These are phyloP conservation scores for Fusarium mundagurra DNA, from an alignment of 2,329 filamentous ascomycete species.

Conservation along the genomic window DNA sequence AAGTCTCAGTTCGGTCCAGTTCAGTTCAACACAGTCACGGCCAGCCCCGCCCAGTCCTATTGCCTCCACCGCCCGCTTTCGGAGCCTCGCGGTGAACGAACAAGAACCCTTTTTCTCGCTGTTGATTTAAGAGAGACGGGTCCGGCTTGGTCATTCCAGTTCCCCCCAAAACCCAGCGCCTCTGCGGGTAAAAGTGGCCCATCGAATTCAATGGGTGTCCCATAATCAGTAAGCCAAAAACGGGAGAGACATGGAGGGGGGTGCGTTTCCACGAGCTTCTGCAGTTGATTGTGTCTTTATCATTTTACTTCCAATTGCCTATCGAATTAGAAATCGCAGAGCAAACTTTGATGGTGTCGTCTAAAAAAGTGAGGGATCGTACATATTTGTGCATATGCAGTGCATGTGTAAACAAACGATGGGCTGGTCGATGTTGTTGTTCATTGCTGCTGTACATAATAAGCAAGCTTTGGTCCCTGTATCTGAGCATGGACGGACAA, in stretches of 20 bases:
- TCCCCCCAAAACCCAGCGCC: slow-evolving; percentile 23
- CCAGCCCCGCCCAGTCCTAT: slow-evolving; percentile 6
- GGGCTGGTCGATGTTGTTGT: slow-evolving; percentile 19
- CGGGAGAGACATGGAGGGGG: slow-evolving; percentile 24
- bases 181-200: slow-evolving; percentile 44
- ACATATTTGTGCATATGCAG: slow-evolving; percentile 16
- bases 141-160: slow-evolving; percentile 38
- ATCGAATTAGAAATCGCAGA: not conserved
- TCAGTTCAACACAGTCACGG: slow-evolving; percentile 8
- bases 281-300: slow-evolving; percentile 26
- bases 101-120: slow-evolving; percentile 8
- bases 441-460: not conserved
- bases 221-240: slow-evolving; percentile 24
- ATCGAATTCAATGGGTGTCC: slow-evolving; percentile 16
- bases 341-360: not conserved
- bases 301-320: slow-evolving; percentile 1
- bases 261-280: slow-evolving; percentile 38
- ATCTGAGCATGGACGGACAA: not conserved
- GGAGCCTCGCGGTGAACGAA: slow-evolving; percentile 40
- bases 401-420: slow-evolving; percentile 18
- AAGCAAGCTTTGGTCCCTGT: slow-evolving; percentile 26
- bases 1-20: not conserved
- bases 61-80: slow-evolving; percentile 45
- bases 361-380: slow-evolving; percentile 7
- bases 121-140: slow-evolving; percentile 10